Conservation (phyloP, 179 eudicot genomes). For the Corrigiola litoralis region DNA sequence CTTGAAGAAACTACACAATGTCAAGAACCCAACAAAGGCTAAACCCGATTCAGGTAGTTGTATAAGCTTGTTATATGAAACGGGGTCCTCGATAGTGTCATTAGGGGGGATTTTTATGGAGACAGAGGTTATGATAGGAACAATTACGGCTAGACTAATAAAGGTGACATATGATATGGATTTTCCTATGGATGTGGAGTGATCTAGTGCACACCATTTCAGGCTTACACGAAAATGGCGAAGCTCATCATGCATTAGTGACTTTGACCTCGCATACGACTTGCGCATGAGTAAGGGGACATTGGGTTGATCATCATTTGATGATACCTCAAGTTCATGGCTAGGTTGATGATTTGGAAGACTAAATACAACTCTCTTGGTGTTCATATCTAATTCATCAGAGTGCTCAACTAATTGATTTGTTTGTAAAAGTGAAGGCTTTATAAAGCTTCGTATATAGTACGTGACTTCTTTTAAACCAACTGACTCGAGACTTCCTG, state of each 20-base stretch:
- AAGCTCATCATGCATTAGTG: slow-evolving; percentile 22
- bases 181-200: slow-evolving; percentile 20
- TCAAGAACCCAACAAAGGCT: slow-evolving; percentile 21
- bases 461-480: too few species aligned
- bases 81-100: slow-evolving; percentile 9
- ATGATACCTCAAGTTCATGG: slow-evolving; percentile 7
- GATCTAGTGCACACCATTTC: slow-evolving; percentile 34
- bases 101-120: slow-evolving; percentile 9
- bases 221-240: slow-evolving; percentile 18
- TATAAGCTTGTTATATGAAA: slow-evolving; percentile 24
- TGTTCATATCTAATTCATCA: too few species aligned
- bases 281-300: slow-evolving; percentile 18
- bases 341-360: slow-evolving; percentile 4
- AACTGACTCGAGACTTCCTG: too few species aligned
- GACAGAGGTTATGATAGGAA: slow-evolving; percentile 13
- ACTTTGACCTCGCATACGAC: slow-evolving; percentile 15
- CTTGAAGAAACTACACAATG: slow-evolving; percentile 22
- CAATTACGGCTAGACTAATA: slow-evolving; percentile 7
- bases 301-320: slow-evolving; percentile 11
- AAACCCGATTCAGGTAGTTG: slow-evolving; percentile 27
- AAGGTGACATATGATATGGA: slow-evolving; percentile 25
- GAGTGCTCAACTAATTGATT: too few species aligned
- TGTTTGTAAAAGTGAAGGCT: too few species aligned
- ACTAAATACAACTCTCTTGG: not conserved
- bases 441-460: too few species aligned